Evolutionary conservation across 78 protist genomes (phyloP).

Genomic region (Dictyostelium firmibasis): DNA sequence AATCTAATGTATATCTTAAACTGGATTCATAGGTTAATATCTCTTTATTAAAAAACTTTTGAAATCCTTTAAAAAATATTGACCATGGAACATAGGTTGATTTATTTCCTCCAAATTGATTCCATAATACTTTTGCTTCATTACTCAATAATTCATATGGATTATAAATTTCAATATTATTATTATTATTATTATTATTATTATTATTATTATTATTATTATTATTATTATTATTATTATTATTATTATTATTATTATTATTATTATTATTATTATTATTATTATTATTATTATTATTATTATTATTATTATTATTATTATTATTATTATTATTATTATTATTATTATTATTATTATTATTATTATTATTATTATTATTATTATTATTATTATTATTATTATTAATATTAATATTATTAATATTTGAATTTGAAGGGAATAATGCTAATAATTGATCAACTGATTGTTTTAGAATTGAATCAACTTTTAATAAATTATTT

Average conservation of each 20-base stretch:
- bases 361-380: no score
- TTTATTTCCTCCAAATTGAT: conserved; percentile 25
- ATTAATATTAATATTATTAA: no score
- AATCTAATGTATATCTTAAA: conserved; percentile 38
- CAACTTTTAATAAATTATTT: conserved; percentile 7
- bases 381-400: no score
- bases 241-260: conserved; percentile 3
- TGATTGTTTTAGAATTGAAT: conserved; percentile 54
- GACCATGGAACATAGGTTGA: conserved; percentile 16
- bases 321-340: not conserved
- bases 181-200: conserved; percentile 9
- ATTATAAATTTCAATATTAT: not conserved
- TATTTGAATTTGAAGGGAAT: not conserved
- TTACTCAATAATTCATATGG: not conserved
- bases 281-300: not conserved
- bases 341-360: no score
- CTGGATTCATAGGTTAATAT: not conserved
- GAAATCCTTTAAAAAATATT: not conserved
- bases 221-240: not conserved
- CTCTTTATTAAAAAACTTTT: conserved; percentile 1
- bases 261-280: not conserved
- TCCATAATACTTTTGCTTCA: conserved; percentile 50
- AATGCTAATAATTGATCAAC: conserved; percentile 57
- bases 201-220: conserved; percentile 3
- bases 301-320: not conserved